Evolutionary conservation across 2,329 filamentous ascomycete genomes (phyloP), one percentile per base, ranked within the genome.

Genomic region (Orbilia oligospora): DNA sequence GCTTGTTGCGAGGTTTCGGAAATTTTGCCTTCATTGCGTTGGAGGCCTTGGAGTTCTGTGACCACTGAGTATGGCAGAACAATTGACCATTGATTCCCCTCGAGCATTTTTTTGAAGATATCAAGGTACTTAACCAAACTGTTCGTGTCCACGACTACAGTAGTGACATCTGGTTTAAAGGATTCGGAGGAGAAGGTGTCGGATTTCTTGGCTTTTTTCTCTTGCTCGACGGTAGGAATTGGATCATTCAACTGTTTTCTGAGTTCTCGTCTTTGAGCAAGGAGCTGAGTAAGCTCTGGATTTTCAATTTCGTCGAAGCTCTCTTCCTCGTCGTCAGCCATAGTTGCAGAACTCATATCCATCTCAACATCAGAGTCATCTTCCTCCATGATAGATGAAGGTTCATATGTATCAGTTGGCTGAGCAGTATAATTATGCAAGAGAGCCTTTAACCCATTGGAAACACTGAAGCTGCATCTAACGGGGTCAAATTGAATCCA

Each of bases 381-480:
- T 3, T 76, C 69, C 2, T 76, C 69, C 5, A 63, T 75, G 27
- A 48, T 46, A 14, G 49, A 27, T 18, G 38, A 14, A 14, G 69
- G 48, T 49, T 69, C 41, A 51, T 36, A 41, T 16, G 24, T 46
- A 41, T 68, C 24, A 22, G 18, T 41, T 22, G 55, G 56, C 41
- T 30, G 46, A 18, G 8, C 24, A 20, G 33, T 77, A 24, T 67
- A 61, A 18, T 79, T 70, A 9, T 80, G 76, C 12, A 81, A 76
- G 14, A 81, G 58, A n/a, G 36, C 18, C 41, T 76, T 48, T 6
- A 82, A 68, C 18, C 72, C 71, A 4, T 69, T 63, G 16, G 82
- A 80, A 0, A 87, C 86, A 0, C 83, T 82, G 67, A 90, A 90
- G 0, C 79, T 80, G 2, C 27, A 51, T 46, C 46, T 75, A 71